A percentile compares a stretch with the other conserved stretches of the same genome.
These are phyloP conservation scores for Macrocybe gigantea DNA, from an alignment of 768 basidiomycete species.

Conservation along the genomic window DNA sequence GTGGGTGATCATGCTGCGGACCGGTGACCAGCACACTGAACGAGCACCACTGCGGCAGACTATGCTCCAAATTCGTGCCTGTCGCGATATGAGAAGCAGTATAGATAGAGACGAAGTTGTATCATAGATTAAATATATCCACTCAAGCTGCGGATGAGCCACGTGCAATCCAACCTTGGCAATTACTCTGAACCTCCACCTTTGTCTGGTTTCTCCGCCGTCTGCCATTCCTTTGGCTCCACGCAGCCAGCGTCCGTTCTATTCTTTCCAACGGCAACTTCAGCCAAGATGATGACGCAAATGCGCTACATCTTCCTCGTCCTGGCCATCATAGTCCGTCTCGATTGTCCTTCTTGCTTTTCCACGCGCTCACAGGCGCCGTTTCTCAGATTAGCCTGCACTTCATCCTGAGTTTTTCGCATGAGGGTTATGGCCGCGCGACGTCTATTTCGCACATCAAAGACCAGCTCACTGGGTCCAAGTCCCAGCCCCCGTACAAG, in stretches of 20 bases:
- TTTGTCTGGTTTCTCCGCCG: no score
- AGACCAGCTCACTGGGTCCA: slow-evolving; percentile 24
- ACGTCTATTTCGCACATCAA: slow-evolving; percentile 46
- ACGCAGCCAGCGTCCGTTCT: no score
- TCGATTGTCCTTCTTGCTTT: not conserved
- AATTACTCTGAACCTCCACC: no score
- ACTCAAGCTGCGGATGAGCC: not conserved
- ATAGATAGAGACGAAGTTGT: slow-evolving; percentile 12
- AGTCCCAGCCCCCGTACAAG: slow-evolving; percentile 42
- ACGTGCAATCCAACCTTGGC: not conserved
- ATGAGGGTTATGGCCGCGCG: slow-evolving; percentile 56
- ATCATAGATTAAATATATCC: not conserved
- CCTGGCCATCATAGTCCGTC: slow-evolving; percentile 39
- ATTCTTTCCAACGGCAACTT: not conserved
- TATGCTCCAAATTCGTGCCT: slow-evolving; percentile 36
- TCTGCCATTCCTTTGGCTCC: no score
- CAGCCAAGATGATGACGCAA: slow-evolving; percentile 45
- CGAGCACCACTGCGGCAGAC: slow-evolving; percentile 19
- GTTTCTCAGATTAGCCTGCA: slow-evolving; percentile 45
- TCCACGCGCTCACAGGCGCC: not conserved
- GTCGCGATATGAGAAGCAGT: slow-evolving; percentile 30
- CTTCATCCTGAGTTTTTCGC: slow-evolving; percentile 60
- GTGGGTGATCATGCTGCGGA: slow-evolving; percentile 27
- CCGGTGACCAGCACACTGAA: not conserved
- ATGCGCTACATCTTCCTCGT: slow-evolving; percentile 50